Conservation (phyloP, 2,329 filamentous ascomycete species). For the Ophiosphaerella korrae region DNA sequence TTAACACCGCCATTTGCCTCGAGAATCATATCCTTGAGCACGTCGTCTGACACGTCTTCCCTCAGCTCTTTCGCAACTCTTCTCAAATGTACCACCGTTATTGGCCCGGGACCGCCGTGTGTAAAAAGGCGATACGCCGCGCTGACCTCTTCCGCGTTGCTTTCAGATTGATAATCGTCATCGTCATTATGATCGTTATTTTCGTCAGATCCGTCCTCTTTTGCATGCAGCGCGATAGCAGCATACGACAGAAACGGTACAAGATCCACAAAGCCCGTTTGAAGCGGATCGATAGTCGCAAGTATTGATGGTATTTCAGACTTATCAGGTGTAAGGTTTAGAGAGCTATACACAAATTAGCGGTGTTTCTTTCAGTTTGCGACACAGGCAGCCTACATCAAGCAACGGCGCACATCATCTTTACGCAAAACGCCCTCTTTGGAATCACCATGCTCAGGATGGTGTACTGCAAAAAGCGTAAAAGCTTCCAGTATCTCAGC, state of each 20-base stretch:
- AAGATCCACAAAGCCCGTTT: constrained; percentile 78
- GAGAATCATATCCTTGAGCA: constrained; percentile 90
- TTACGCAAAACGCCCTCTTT: constrained; percentile 57
- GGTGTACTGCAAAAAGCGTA: constrained; percentile 67
- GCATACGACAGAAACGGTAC: constrained; percentile 84
- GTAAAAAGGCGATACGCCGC: constrained; percentile 85
- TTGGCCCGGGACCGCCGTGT: constrained; percentile 61
- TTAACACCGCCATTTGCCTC: constrained; percentile 83
- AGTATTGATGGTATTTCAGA: constrained; percentile 77
- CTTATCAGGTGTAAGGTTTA: constrained; percentile 71
- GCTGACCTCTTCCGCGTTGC: constrained; percentile 69
- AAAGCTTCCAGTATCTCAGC: constrained; percentile 91
- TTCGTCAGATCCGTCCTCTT: constrained; percentile 39
- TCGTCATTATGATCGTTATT: constrained; percentile 48
- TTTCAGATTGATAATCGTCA: constrained; percentile 38
- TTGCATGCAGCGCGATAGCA: constrained; percentile 76
- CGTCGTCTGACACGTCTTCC: constrained; percentile 80
- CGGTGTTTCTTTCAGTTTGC: neutral
- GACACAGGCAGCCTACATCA: constrained; percentile 53
- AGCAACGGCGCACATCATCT: constrained; percentile 54
- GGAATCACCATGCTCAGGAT: constrained; percentile 67
- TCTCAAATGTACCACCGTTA: constrained; percentile 78
- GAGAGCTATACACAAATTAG: constrained; percentile 62
- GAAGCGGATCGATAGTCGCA: constrained; percentile 80
- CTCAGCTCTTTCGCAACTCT: constrained; percentile 80